Conservation (phyloP, 306 rosid species). For the Glycine latifolia region DNA sequence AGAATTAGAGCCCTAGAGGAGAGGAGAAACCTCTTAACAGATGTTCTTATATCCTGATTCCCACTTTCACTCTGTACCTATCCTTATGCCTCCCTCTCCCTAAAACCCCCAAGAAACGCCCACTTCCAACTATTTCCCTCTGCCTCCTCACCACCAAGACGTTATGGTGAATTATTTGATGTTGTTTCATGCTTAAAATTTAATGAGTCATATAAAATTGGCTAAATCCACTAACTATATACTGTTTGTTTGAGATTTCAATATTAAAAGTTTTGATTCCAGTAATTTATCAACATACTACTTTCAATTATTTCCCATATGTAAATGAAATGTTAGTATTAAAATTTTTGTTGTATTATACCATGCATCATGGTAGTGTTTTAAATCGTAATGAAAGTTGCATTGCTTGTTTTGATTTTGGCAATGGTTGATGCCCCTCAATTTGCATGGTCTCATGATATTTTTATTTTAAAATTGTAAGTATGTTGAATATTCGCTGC, state of each 20-base stretch:
- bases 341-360: background rate
- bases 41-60: background rate
- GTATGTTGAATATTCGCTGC: background rate
- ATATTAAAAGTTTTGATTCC: background rate
- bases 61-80: background rate
- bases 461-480: background rate
- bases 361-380: background rate
- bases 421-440: background rate
- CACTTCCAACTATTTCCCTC: background rate
- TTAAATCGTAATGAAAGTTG: background rate
- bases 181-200: background rate
- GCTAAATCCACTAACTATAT: background rate
- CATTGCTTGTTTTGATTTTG: background rate
- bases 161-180: background rate
- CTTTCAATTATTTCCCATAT: background rate
- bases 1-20: background rate
- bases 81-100: background rate
- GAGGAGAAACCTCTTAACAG: conserved; percentile 7
- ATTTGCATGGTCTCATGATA: background rate
- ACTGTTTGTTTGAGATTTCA: background rate
- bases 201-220: background rate
- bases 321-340: background rate
- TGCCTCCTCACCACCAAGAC: background rate
- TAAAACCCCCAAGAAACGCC: background rate
- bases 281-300: background rate